Evolutionary conservation across 192 early-diverging fungal genomes (phyloP), one percentile per base, ranked within the genome.

Genomic region (Linnemannia exigua): DNA sequence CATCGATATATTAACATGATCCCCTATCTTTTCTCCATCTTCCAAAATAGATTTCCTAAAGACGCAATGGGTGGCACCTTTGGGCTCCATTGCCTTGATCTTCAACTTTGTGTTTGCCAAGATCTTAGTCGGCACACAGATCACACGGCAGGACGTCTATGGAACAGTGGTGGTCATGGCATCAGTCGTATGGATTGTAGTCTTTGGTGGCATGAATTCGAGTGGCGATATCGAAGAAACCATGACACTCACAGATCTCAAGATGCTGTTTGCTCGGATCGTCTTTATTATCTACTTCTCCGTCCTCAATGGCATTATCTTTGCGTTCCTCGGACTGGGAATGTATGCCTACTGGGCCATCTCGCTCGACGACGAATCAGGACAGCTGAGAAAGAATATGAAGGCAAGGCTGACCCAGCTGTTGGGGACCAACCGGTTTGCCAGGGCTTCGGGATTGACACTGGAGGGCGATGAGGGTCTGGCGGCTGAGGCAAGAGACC

Each of bases 101-200:
- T 93, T 90, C 80, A 93, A 93, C 72, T 93, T 91, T 72, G 68
- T 93, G 35, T 93, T 93, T 88, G 92, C 92, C 46, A 90, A 89
- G 77, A 87, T 90, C 37, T 76, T 93, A 22, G 90, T 93, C 35
- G 87, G 87, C 19, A 93, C 92, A 17, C 70, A 82, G 48, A 93
- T 93, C 61, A 88, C 90, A 38, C 74, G 70, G 37, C 84, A 84
- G 74, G 90, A 93, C 79, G 85, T 91, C 44, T 63, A 88, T n/a
- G 92, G 92, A 5, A 93, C 92, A 15, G 72, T 89, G 48, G 88
- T 93, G 2, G 90, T 93, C 38, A 84, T 91, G 70, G 74, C 83
- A 15, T 87, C 88, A 36, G 92, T 93, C 28, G 82, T 91, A 36
- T 93, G 92, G 92, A 89, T 91, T 67, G 92, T 93, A 1, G 86